Percentiles rank a stretch among this genome's conserved stretches.
Evolutionary conservation across 768 basidiomycete genomes (phyloP).

Genomic region (Hebeloma cylindrosporum): DNA sequence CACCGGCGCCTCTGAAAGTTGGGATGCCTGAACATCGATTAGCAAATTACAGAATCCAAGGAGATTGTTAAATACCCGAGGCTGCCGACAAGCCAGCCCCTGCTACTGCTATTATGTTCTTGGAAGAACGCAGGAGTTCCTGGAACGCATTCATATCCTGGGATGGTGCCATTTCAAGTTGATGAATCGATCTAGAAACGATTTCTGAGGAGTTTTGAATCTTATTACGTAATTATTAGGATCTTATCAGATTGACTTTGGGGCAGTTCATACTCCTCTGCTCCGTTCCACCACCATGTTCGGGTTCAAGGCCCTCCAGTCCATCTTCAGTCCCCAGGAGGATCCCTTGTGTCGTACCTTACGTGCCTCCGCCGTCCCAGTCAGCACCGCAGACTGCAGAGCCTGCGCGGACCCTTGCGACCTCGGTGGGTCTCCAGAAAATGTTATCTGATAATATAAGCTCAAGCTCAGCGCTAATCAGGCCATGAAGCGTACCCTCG

Average conservation of each 20-base stretch:
- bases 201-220: background rate
- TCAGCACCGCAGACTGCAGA: constrained; percentile 67
- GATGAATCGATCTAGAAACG: background rate
- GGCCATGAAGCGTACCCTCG: constrained; percentile 75
- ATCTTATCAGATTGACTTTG: constrained; percentile 32
- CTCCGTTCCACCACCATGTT: constrained; percentile 35
- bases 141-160: constrained; percentile 32
- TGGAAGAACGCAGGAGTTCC: constrained; percentile 26
- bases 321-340: constrained; percentile 39
- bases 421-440: constrained; percentile 43
- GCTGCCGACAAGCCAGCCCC: constrained; percentile 68
- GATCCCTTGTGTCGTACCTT: constrained; percentile 51
- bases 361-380: constrained; percentile 57
- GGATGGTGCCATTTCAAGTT: constrained; percentile 25
- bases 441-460: constrained; percentile 30
- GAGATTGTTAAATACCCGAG: constrained; percentile 41
- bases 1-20: constrained; percentile 53
- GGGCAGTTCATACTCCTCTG: constrained; percentile 11
- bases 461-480: constrained; percentile 29
- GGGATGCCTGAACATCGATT: constrained; percentile 34
- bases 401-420: constrained; percentile 79
- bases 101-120: constrained; percentile 38
- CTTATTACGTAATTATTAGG: constrained; percentile 19
- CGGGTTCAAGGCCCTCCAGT: constrained; percentile 39
- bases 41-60: background rate